phyloP scores from a whole-genome alignment of 2,329 filamentous ascomycete genomes.

The Penicillium frequentans region DNA sequence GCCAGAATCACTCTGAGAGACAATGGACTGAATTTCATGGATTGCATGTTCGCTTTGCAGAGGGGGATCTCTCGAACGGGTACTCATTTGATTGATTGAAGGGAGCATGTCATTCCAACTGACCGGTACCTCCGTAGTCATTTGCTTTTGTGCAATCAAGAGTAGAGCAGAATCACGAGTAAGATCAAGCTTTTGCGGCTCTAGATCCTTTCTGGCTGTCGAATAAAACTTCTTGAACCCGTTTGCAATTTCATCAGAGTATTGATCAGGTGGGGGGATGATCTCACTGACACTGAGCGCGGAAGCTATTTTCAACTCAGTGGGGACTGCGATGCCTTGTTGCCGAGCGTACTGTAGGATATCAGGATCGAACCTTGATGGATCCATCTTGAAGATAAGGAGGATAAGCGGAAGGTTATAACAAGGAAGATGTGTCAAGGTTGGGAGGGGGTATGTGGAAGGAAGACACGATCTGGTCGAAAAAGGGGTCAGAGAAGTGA shows the following conservation, averaged over 20 bases:
- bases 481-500: too few species aligned
- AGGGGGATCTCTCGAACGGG: background rate
- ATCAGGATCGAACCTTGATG: background rate
- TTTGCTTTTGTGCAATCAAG: background rate
- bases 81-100: background rate
- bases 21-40: background rate
- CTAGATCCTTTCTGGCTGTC: background rate
- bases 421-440: too few species aligned
- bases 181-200: background rate
- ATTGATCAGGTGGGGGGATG: background rate
- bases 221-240: background rate
- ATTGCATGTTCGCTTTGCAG: background rate
- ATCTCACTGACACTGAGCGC: background rate
- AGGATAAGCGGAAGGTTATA: background rate
- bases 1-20: background rate
- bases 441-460: too few species aligned
- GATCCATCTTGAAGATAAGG: background rate
- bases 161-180: background rate
- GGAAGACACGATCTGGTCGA: too few species aligned
- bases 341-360: background rate
- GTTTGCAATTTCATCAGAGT: background rate
- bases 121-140: background rate
- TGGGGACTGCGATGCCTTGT: background rate
- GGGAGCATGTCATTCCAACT: background rate
- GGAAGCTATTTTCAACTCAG: background rate